phyloP scores from a whole-genome alignment of 202 grass and related monocot species.

The Schoenoplectus tabernaemontani region DNA sequence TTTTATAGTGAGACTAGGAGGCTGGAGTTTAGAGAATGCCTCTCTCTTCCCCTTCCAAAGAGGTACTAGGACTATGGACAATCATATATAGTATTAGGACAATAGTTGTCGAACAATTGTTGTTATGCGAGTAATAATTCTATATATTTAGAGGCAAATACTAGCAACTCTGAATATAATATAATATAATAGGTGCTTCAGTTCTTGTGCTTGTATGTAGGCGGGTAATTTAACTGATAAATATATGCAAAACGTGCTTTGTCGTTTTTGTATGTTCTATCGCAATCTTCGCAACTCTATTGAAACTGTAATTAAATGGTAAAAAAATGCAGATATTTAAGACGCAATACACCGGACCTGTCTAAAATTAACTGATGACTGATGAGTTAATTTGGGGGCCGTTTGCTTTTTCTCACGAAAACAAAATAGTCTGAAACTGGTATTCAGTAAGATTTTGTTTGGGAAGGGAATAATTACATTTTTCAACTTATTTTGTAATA shows the following conservation, averaged over 20 bases:
- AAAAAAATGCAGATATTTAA: not conserved
- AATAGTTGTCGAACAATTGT: not conserved
- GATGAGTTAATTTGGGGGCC: too few relatives aligned
- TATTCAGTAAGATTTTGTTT: too few relatives aligned
- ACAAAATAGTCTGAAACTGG: too few relatives aligned
- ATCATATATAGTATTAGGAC: not conserved
- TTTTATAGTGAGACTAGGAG: constrained; percentile 60
- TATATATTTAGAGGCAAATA: not conserved
- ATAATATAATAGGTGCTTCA: too few relatives aligned
- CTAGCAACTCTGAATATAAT: not conserved
- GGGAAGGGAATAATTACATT: too few relatives aligned
- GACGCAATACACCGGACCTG: too few relatives aligned
- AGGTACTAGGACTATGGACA: constrained; percentile 14
- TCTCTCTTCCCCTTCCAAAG: constrained; percentile 50
- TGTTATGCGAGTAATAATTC: not conserved
- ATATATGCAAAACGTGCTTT: not conserved
- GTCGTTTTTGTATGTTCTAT: too few relatives aligned
- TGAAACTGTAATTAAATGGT: not conserved
- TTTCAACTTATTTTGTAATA: too few relatives aligned
- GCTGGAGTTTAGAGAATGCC: constrained; percentile 63
- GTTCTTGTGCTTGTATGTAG: not conserved
- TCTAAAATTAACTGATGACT: too few relatives aligned
- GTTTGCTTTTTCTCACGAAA: too few relatives aligned
- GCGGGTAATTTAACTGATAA: not conserved
- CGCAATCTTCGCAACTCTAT: not conserved